Percentiles rank a stretch among this genome's conserved stretches.
phyloP scores from a whole-genome alignment of 2,329 filamentous ascomycete genomes.

The Rachicladosporium sp. region DNA sequence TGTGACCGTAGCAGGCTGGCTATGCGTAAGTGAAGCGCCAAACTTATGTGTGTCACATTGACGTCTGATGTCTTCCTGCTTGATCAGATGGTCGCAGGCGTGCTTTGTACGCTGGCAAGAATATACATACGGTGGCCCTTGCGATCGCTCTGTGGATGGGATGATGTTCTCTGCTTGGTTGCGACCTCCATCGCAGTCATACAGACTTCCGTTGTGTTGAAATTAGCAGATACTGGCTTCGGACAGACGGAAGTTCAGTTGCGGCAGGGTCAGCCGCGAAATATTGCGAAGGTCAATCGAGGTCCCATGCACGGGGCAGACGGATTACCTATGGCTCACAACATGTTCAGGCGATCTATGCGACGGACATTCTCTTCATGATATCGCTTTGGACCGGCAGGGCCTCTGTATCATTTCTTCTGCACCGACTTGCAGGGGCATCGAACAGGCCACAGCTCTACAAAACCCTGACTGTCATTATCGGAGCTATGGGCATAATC shows the following conservation, averaged over 20 bases:
- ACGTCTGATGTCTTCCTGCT: too few relatives aligned
- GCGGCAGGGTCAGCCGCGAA: neutral
- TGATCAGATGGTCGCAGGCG: neutral
- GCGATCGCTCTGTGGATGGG: slow-evolving; percentile 2
- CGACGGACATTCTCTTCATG: slow-evolving; percentile 8
- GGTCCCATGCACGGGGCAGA: neutral
- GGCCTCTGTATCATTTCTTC: slow-evolving; percentile 8
- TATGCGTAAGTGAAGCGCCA: slow-evolving; percentile 7
- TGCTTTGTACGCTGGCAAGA: slow-evolving; percentile 2
- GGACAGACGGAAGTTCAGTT: slow-evolving; percentile 1
- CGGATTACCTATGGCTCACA: too few relatives aligned
- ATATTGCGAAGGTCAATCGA: slow-evolving; percentile 3
- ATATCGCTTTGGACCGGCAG: slow-evolving; percentile 9
- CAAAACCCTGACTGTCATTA: neutral
- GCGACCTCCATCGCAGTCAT: slow-evolving; percentile 1
- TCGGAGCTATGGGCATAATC: slow-evolving; percentile 1
- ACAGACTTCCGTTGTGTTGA: slow-evolving; percentile 2
- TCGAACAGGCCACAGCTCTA: slow-evolving; percentile 3
- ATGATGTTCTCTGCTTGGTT: slow-evolving; percentile 3
- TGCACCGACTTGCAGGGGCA: slow-evolving; percentile 8
- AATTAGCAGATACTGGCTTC: slow-evolving; percentile 1
- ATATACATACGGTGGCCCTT: slow-evolving; percentile 7
- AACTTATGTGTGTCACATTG: too few relatives aligned
- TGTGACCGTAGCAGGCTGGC: slow-evolving; percentile 6
- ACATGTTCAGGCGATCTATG: slow-evolving; percentile 7